These are phyloP conservation scores for Backusella mclennaniae DNA, from an alignment of 192 early-diverging fungal genomes.

Conservation along the genomic window DNA sequence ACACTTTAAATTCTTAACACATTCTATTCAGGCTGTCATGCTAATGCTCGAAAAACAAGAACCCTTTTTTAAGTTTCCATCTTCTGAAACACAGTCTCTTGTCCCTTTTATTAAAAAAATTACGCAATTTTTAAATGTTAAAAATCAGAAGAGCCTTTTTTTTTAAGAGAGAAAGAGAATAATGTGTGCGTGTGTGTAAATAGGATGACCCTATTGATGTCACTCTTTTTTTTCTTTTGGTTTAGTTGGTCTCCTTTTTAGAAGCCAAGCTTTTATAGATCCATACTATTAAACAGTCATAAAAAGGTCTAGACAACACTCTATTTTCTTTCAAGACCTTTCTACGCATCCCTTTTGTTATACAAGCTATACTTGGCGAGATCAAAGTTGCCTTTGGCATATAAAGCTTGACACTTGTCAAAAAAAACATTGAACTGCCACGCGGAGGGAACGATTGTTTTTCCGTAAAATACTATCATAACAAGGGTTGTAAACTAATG, in stretches of 20 bases:
- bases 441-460: neutral
- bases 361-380: neutral
- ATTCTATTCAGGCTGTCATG: neutral
- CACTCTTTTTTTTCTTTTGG: neutral
- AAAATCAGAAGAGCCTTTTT: neutral
- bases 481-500: neutral
- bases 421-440: neutral
- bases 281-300: neutral
- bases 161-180: neutral
- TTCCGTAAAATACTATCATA: neutral
- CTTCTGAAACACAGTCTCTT: neutral
- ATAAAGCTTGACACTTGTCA: neutral
- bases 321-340: neutral
- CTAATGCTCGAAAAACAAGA: neutral
- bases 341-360: too few species aligned
- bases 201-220: neutral
- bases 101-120: neutral
- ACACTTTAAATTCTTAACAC: neutral
- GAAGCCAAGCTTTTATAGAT: neutral
- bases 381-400: neutral
- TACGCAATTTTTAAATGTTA: neutral
- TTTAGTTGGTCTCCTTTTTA: neutral
- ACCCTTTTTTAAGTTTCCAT: neutral
- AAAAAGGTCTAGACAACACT: neutral
- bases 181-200: neutral